A percentile compares a stretch with the other conserved stretches of the same genome.
Conservation (phyloP, 257 asterid species). For the Catharanthus roseus region DNA sequence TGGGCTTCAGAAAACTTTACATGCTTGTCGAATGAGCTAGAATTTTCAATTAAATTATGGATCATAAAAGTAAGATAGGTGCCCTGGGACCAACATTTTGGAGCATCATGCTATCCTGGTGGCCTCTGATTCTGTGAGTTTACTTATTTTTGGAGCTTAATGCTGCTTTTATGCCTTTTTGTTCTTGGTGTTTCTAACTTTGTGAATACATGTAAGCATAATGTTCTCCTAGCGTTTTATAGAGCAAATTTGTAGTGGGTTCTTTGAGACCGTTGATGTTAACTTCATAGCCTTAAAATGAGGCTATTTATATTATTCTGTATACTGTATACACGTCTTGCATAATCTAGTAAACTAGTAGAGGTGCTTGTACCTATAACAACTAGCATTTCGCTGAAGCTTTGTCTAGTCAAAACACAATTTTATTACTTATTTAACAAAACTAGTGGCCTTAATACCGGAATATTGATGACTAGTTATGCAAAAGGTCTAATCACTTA, state of each 20-base stretch:
- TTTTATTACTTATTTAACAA: neutral
- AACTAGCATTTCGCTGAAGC: neutral
- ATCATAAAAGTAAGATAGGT: too few species aligned
- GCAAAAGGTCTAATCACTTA: neutral
- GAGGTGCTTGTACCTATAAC: neutral
- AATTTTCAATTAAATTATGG: too few species aligned
- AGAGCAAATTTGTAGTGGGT: neutral
- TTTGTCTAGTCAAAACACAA: neutral
- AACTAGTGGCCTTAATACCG: too few species aligned
- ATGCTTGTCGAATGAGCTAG: neutral
- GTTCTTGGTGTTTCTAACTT: neutral
- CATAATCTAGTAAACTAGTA: neutral
- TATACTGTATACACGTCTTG: neutral
- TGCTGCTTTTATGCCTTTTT: neutral
- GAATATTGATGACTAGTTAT: neutral
- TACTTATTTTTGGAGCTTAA: neutral
- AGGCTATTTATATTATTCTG: too few species aligned
- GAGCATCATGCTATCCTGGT: neutral
- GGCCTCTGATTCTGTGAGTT: neutral
- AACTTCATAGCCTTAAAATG: neutral
- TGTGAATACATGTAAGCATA: neutral
- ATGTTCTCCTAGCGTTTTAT: neutral
- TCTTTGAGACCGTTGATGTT: neutral
- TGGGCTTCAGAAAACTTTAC: neutral
- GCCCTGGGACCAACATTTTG: neutral